Conservation (phyloP, 192 early-diverging fungal species). For the Entomortierella parvispora region DNA sequence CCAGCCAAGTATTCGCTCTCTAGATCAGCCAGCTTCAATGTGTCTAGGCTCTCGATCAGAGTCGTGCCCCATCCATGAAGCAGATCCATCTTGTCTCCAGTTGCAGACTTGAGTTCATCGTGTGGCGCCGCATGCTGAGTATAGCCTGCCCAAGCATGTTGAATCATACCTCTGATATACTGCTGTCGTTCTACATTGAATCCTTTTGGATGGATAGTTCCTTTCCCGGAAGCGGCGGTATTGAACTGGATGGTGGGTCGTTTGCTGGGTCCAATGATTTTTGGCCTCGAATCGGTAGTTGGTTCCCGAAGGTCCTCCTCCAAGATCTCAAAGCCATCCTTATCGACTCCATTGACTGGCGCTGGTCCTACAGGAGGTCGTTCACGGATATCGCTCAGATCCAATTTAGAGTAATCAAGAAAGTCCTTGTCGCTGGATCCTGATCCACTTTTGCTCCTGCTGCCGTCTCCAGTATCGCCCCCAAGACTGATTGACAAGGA, state of each 20-base stretch:
- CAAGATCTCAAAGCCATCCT: constrained; percentile 28
- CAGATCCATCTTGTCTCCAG: background rate
- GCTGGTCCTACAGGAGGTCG: constrained; percentile 20
- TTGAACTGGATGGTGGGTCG: constrained; percentile 23
- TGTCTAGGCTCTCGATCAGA: constrained; percentile 77
- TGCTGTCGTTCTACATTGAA: background rate
- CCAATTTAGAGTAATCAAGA: background rate
- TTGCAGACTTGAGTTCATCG: constrained; percentile 15
- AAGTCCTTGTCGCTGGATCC: background rate
- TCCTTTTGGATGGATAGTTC: no score
- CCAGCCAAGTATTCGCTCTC: constrained; percentile 66
- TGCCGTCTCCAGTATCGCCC: no score
- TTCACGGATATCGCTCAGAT: constrained; percentile 11
- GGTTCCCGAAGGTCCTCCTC: constrained; percentile 3
- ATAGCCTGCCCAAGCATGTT: constrained; percentile 31
- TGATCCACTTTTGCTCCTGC: no score
- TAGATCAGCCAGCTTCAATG: constrained; percentile 72
- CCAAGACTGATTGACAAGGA: background rate
- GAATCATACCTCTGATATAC: constrained; percentile 24
- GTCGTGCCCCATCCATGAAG: constrained; percentile 71
- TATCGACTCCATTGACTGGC: constrained; percentile 24
- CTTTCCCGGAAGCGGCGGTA: no score
- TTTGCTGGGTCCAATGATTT: background rate
- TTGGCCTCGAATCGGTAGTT: background rate
- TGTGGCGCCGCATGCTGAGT: constrained; percentile 17